Evolutionary conservation across 1,284 basidiomycete genomes (phyloP).

Genomic region (Pterula multifida): DNA sequence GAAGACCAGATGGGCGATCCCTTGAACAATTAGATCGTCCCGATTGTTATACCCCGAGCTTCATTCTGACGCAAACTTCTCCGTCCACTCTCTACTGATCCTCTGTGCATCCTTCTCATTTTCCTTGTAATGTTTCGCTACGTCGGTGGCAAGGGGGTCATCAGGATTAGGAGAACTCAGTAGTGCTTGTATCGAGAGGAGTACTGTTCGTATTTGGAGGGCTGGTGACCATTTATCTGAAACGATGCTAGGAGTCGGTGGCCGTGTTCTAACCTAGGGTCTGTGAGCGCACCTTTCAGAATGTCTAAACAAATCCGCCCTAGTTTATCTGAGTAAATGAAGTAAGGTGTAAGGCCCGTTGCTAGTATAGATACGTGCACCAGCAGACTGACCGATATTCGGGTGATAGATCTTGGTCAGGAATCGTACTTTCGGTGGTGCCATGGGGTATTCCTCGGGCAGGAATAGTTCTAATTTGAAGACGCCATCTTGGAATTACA

Average conservation of each 20-base stretch:
- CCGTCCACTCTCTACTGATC: constrained; percentile 89
- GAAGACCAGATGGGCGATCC: too few relatives aligned
- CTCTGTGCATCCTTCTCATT: constrained; percentile 86
- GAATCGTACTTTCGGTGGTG: constrained; percentile 96
- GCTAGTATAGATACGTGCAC: constrained; percentile 2
- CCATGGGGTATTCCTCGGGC: constrained; percentile 99
- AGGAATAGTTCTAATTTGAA: constrained; percentile 96
- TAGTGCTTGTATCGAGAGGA: constrained; percentile 93
- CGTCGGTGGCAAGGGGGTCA: constrained; percentile 96
- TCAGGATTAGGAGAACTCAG: constrained; percentile 96
- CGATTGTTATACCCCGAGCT: background rate
- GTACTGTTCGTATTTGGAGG: constrained; percentile 93
- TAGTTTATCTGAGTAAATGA: constrained; percentile 70
- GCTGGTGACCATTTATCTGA: constrained; percentile 98
- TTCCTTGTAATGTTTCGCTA: constrained; percentile 98
- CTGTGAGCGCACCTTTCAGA: constrained; percentile 60
- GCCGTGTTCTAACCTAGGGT: constrained; percentile 1
- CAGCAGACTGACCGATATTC: constrained; percentile 74
- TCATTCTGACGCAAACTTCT: constrained; percentile 49
- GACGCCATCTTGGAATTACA: constrained; percentile 56
- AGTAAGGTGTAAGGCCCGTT: background rate
- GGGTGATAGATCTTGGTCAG: constrained; percentile 99
- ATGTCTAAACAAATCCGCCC: constrained; percentile 98
- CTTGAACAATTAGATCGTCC: too few relatives aligned
- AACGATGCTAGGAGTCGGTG: constrained; percentile 2